Conservation (phyloP, 1,284 basidiomycete species). For the Vanrija sp. region DNA sequence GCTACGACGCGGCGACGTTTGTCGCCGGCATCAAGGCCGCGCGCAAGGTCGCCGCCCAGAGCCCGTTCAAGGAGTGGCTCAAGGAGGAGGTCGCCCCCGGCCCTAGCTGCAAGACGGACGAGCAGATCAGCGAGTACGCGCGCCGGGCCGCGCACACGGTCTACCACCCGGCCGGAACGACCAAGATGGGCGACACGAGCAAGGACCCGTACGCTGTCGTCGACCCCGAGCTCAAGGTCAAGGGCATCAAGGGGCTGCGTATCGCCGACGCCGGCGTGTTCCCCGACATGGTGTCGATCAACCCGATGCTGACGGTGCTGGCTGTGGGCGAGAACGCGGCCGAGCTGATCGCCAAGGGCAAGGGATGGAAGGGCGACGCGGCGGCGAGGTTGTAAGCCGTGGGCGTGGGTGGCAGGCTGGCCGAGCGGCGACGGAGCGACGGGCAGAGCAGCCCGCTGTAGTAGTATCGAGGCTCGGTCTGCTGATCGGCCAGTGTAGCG, state of each 20-base stretch:
- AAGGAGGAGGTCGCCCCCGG: constrained; percentile 15
- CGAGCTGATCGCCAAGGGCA: constrained; percentile 12
- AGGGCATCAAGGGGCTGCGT: constrained; percentile 17
- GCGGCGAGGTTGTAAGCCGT: constrained; percentile 6
- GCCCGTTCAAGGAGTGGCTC: constrained; percentile 20
- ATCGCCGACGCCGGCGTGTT: constrained; percentile 20
- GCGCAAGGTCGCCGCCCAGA: constrained; percentile 15
- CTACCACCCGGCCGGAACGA: constrained; percentile 21
- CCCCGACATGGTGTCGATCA: constrained; percentile 19
- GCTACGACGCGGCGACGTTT: constrained; percentile 17
- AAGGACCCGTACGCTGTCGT: constrained; percentile 11
- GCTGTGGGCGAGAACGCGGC: constrained; percentile 16
- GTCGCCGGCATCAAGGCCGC: constrained; percentile 18
- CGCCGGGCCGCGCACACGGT: constrained; percentile 20
- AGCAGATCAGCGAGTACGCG: constrained; percentile 19
- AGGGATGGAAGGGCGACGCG: background rate
- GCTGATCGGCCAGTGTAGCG: too few relatives aligned
- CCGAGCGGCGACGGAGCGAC: too few relatives aligned
- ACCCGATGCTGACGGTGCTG: constrained; percentile 20
- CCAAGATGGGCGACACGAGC: constrained; percentile 8
- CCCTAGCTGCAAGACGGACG: constrained; percentile 7
- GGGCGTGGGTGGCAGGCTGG: too few relatives aligned
- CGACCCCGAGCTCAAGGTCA: constrained; percentile 12
- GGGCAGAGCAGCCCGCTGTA: too few relatives aligned
- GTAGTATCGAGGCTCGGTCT: too few relatives aligned